These are phyloP conservation scores for Marchantia paleacea DNA, from an alignment of 225 moss, liverwort and hornwort species.

Conservation along the genomic window DNA sequence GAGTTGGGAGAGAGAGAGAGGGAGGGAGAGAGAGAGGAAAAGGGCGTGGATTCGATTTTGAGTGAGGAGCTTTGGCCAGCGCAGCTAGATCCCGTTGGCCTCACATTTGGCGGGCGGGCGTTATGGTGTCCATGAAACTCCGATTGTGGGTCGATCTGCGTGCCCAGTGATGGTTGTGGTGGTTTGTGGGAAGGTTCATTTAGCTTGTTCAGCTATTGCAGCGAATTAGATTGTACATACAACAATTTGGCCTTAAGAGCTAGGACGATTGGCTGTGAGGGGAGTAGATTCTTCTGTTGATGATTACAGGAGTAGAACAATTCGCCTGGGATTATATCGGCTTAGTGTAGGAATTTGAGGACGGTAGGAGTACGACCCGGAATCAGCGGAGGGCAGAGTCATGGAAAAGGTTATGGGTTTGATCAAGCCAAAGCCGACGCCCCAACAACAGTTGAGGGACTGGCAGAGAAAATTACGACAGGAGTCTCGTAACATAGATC, in stretches of 20 bases:
- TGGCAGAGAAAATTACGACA: constrained; percentile 96
- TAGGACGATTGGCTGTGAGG: neutral
- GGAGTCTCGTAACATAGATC: constrained; percentile 84
- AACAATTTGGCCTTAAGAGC: too few species aligned
- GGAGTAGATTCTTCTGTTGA: neutral
- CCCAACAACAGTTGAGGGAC: constrained; percentile 92
- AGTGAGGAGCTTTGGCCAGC: neutral
- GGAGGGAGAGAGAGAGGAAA: neutral
- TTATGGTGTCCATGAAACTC: neutral
- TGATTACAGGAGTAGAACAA: neutral
- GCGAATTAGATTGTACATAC: too few species aligned
- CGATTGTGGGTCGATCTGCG: neutral
- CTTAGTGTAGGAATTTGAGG: neutral
- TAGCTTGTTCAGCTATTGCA: too few species aligned
- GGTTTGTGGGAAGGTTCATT: neutral
- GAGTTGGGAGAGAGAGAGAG: neutral
- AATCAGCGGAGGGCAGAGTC: neutral
- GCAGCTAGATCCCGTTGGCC: neutral
- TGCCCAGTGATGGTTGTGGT: neutral
- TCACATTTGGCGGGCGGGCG: neutral
- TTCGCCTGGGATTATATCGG: neutral
- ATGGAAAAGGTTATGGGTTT: constrained; percentile 50
- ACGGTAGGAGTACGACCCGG: neutral
- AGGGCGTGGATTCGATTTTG: neutral
- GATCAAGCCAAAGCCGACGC: constrained; percentile 67